These are phyloP conservation scores for Trichoderma citrinoviride DNA, from an alignment of 2,329 filamentous ascomycete species.

Conservation along the genomic window DNA sequence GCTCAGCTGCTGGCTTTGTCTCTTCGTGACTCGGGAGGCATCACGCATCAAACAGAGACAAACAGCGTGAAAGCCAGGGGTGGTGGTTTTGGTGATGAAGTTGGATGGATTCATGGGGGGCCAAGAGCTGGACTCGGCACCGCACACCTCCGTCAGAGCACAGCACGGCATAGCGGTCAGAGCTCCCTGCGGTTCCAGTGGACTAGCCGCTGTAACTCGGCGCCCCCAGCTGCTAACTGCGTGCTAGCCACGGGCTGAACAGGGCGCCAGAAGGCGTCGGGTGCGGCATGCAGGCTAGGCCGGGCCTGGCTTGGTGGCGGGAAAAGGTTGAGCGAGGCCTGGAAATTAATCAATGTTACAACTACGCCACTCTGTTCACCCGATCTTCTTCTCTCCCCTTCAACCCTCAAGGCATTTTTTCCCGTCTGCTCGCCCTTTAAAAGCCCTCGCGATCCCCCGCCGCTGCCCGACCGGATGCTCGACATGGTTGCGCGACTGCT, in stretches of 20 bases:
- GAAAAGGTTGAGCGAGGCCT: neutral
- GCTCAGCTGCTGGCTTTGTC: neutral
- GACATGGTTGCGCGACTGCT: constrained; percentile 12
- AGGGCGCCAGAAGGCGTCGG: neutral
- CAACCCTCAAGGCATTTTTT: constrained; percentile 9
- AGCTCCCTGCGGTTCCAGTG: neutral
- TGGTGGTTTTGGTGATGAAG: too few relatives aligned
- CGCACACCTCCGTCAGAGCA: too few relatives aligned
- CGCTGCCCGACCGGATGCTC: neutral
- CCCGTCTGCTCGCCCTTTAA: neutral
- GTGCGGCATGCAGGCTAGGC: constrained; percentile 1
- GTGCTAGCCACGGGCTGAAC: neutral
- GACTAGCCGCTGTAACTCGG: neutral
- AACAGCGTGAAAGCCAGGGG: neutral
- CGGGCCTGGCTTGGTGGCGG: constrained; percentile 11
- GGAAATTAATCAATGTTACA: too few relatives aligned
- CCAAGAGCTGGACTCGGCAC: neutral
- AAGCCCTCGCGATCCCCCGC: neutral
- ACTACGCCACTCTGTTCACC: neutral
- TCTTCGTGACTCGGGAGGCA: too few relatives aligned
- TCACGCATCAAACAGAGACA: too few relatives aligned
- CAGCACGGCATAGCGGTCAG: neutral
- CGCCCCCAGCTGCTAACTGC: neutral
- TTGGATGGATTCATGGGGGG: neutral
- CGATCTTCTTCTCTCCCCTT: neutral